Evolutionary conservation across 371 early-diverging fungal genomes (phyloP).

Genomic region (Mortierella sp.): DNA sequence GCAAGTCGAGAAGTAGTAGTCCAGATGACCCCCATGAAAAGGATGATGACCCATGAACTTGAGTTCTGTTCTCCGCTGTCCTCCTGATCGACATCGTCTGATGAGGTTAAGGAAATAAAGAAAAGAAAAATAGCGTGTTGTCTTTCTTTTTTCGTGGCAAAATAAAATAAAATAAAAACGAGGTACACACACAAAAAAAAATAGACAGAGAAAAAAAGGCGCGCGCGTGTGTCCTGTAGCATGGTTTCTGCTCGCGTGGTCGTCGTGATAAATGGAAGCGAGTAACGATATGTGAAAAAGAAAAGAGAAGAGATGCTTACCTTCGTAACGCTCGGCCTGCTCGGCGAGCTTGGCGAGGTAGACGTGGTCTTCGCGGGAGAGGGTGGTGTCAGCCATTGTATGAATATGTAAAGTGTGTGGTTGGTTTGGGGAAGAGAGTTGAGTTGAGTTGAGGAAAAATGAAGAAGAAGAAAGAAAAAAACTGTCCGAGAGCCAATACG

Average conservation of each 20-base stretch:
- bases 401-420: constrained; percentile 28
- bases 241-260: constrained; percentile 7
- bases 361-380: constrained; percentile 60
- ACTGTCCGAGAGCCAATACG: constrained; percentile 4
- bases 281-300: neutral
- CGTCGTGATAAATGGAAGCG: neutral
- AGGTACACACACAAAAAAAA: neutral
- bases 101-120: neutral
- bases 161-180: neutral
- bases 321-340: constrained; percentile 99
- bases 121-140: neutral
- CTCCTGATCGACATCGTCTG: constrained; percentile 7
- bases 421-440: constrained; percentile 15
- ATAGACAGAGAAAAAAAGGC: neutral
- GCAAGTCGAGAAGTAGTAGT: neutral
- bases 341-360: constrained; percentile 98
- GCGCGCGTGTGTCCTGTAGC: neutral
- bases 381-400: constrained; percentile 25
- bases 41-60: neutral
- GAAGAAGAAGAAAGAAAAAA: constrained; percentile 1
- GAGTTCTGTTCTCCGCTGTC: constrained; percentile 6
- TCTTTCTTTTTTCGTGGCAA: neutral
- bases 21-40: neutral
- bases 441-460: neutral
- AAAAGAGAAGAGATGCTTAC: constrained; percentile 53